Percentiles rank a stretch among this genome's conserved stretches.
Evolutionary conservation across 192 early-diverging fungal species (phyloP).

Genomic region (Phycomyces blakesleeanus): DNA sequence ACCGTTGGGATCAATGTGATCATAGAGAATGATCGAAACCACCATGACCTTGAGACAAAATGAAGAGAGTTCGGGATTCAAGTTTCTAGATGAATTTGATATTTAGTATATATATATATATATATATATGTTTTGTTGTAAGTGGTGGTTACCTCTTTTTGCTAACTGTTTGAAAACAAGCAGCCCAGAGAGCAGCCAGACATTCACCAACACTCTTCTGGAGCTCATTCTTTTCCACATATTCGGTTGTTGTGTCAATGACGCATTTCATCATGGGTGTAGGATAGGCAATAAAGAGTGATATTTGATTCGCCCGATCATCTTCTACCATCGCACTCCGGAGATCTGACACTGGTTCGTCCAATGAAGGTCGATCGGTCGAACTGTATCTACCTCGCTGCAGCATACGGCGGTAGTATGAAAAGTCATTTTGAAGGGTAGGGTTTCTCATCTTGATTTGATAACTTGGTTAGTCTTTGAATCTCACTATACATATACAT

Average conservation of each 20-base stretch:
- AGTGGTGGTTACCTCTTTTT: conserved; percentile 47
- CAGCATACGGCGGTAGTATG: conserved; percentile 91
- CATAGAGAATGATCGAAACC: conserved; percentile 84
- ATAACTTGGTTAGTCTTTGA: neutral
- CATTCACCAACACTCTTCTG: conserved; percentile 63
- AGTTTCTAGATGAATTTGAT: conserved; percentile 40
- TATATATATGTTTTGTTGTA: neutral
- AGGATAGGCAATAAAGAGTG: conserved; percentile 94
- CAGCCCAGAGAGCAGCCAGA: conserved; percentile 69
- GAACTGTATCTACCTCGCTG: conserved; percentile 56
- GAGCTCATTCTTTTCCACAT: conserved; percentile 48
- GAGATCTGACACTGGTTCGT: conserved; percentile 40
- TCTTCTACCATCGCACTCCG: conserved; percentile 67
- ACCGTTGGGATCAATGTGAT: conserved; percentile 80
- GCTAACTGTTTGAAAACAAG: conserved; percentile 76
- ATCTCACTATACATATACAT: neutral
- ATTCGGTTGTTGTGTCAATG: conserved; percentile 74
- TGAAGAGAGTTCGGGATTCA: conserved; percentile 55
- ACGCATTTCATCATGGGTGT: conserved; percentile 89
- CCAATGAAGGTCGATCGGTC: neutral
- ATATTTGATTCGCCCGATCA: conserved; percentile 90
- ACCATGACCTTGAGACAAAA: conserved; percentile 88
- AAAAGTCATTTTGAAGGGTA: conserved; percentile 92
- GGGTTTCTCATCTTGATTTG: conserved; percentile 37
- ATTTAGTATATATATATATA: neutral